Evolutionary conservation across 208 protist species (phyloP).

Genomic region (Trypanosoma lewisi): DNA sequence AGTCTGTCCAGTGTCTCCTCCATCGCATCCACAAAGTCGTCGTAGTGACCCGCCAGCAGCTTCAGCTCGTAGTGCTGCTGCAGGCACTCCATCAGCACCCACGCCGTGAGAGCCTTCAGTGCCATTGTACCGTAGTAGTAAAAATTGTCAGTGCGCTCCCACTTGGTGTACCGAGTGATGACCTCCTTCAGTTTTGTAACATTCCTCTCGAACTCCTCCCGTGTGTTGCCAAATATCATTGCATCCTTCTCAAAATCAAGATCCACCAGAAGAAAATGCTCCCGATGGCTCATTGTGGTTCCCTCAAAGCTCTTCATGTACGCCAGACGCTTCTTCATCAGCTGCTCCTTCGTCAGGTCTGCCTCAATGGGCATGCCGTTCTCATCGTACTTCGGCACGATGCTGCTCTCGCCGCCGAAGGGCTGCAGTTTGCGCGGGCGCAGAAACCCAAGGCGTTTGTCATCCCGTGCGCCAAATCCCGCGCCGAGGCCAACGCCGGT

Average conservation of each 20-base stretch:
- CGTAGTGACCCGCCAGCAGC: slow-evolving; percentile 63
- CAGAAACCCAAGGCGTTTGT: slow-evolving; percentile 84
- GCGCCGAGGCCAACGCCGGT: slow-evolving; percentile 61
- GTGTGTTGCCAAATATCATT: slow-evolving; percentile 74
- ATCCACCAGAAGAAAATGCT: slow-evolving; percentile 89
- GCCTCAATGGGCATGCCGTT: slow-evolving; percentile 74
- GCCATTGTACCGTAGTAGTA: slow-evolving; percentile 77
- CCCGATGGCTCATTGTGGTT: slow-evolving; percentile 66
- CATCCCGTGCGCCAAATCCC: slow-evolving; percentile 74
- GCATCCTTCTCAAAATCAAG: slow-evolving; percentile 87
- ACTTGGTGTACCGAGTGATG: slow-evolving; percentile 75
- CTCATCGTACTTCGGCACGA: slow-evolving; percentile 70
- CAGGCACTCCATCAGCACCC: slow-evolving; percentile 71
- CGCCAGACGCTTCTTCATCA: slow-evolving; percentile 62
- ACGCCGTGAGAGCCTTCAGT: slow-evolving; percentile 64
- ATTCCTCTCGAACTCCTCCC: slow-evolving; percentile 83
- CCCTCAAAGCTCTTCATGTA: slow-evolving; percentile 85
- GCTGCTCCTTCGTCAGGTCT: slow-evolving; percentile 51
- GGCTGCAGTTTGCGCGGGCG: slow-evolving; percentile 70
- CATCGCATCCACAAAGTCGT: slow-evolving; percentile 66
- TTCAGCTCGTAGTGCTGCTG: slow-evolving; percentile 81
- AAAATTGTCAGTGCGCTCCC: slow-evolving; percentile 85
- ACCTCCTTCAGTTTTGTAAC: slow-evolving; percentile 77
- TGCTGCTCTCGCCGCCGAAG: slow-evolving; percentile 37
- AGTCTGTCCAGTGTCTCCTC: slow-evolving; percentile 53